phyloP scores from a whole-genome alignment of 176 grass and related monocot species.

The Juncus inflexus region DNA sequence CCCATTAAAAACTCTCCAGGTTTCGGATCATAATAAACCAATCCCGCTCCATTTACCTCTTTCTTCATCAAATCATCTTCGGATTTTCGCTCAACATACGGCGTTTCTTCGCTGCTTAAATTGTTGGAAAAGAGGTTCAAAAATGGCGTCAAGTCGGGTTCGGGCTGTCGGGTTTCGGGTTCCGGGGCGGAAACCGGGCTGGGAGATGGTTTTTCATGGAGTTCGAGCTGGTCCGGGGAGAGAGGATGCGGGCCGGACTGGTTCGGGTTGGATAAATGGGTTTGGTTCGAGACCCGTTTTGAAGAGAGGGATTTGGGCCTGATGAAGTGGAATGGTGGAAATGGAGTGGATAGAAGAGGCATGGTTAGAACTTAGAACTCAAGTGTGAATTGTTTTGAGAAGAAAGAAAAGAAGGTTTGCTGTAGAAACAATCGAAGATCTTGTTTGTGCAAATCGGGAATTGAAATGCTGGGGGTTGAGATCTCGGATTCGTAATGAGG shows the following conservation, averaged over 20 bases:
- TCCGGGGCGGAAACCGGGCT: not conserved
- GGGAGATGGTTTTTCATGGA: slow-evolving; percentile 50
- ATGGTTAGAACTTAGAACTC: not conserved
- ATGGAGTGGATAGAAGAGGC: not conserved
- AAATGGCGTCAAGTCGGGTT: slow-evolving; percentile 43
- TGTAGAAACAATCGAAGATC: not conserved
- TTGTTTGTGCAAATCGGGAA: too few relatives aligned
- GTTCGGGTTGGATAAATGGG: slow-evolving; percentile 16
- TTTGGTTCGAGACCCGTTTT: not conserved
- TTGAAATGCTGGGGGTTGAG: too few relatives aligned
- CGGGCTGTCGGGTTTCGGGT: slow-evolving; percentile 6
- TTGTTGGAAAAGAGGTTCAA: slow-evolving; percentile 63
- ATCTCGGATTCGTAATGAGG: too few relatives aligned
- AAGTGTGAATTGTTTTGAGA: not conserved
- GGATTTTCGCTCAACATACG: not conserved
- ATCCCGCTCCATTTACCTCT: slow-evolving; percentile 4
- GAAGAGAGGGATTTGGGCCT: not conserved
- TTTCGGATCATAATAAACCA: slow-evolving; percentile 59
- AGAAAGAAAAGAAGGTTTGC: slow-evolving; percentile 6
- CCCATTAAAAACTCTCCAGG: slow-evolving; percentile 63
- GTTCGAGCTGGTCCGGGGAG: slow-evolving; percentile 44
- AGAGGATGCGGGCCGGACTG: not conserved
- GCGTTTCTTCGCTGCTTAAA: slow-evolving; percentile 27
- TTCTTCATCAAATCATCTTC: slow-evolving; percentile 9
- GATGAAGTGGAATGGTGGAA: not conserved